Base-by-base conservation (phyloP, 371 early-diverging fungal genomes). In the Modicella reniformis region DNA sequence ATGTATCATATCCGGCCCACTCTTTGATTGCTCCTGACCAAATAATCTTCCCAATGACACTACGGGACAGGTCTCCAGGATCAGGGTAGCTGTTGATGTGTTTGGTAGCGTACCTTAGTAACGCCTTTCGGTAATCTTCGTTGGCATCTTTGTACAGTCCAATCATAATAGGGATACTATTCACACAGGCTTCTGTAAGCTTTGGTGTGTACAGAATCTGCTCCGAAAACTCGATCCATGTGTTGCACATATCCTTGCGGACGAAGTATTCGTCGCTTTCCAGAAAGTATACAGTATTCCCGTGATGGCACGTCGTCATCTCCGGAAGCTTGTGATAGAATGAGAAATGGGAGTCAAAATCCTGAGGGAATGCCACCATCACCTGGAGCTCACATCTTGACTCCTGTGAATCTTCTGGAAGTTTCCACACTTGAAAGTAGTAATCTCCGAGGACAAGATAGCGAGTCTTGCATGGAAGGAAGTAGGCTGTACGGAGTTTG, bases 21-120 rank as follows among this genome's bases (percentile, higher is more conserved):
- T 12, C 52, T 28, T 51, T 29, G 4, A 17, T 17, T n/a, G 6
- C n/a, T 29, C 29, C 29, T 23, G 28, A 51, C 8, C 17, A 3
- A 51, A 51, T 6, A 8, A 51, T 51, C 52, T 29, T 3, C 29
- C 6, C 8, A 17, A 51, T 51, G 29, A 51, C 52, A 28, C n/a
- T 51, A 28, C 17, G 29, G 5, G 52, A 23, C 17, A 2, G 26
- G 28, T 51, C 29, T 4, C 7, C 3, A 2, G 52, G 52, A 17
- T 51, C 52, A 10, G 52, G 52, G n/a, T 51, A 51, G 17, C 52
- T 51, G 29, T 51, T 51, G 17, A 51, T 51, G 52, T 26, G 29
- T 26, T 26, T 21, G 6, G 29, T 7, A 17, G 29, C 52, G 26
- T 51, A 51, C 26, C n/a, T 25, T 7, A 51, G 17, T 29, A 51